Evolutionary conservation across 495 filamentous ascomycete genomes (phyloP).

Genomic region (Penicillium goetzii): DNA sequence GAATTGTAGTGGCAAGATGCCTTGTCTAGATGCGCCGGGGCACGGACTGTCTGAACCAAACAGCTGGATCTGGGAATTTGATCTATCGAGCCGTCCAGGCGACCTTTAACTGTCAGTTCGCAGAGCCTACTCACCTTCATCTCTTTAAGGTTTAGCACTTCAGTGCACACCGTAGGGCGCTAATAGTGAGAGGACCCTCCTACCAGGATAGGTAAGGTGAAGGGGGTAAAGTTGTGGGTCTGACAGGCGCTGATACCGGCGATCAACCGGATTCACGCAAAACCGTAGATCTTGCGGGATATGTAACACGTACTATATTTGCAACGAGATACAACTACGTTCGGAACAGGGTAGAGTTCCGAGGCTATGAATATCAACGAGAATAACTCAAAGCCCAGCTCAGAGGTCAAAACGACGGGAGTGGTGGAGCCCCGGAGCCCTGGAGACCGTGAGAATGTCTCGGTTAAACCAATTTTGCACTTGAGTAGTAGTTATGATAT

Average conservation of each 20-base stretch:
- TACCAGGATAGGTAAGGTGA: constrained; percentile 8
- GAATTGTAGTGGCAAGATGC: not conserved
- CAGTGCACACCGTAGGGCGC: not conserved
- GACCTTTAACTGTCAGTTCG: constrained; percentile 20
- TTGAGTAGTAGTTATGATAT: no score
- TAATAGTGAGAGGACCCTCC: constrained; percentile 12
- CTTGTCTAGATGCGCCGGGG: not conserved
- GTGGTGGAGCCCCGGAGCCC: not conserved
- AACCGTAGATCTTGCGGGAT: not conserved
- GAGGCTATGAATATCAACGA: not conserved
- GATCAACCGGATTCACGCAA: not conserved
- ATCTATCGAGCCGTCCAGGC: constrained; percentile 1
- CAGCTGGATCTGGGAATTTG: constrained; percentile 6
- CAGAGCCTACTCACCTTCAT: constrained; percentile 11
- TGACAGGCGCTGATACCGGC: not conserved
- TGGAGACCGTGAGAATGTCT: not conserved
- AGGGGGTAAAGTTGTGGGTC: constrained; percentile 11
- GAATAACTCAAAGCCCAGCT: not conserved
- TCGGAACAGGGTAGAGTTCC: not conserved
- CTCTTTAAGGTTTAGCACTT: constrained; percentile 16
- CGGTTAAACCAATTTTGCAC: not conserved
- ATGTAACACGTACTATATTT: not conserved
- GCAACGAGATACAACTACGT: not conserved
- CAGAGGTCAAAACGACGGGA: not conserved
- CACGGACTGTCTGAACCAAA: constrained; percentile 21